Evolutionary conservation across 192 early-diverging fungal genomes (phyloP).

Genomic region (Glomus cerebriforme): DNA sequence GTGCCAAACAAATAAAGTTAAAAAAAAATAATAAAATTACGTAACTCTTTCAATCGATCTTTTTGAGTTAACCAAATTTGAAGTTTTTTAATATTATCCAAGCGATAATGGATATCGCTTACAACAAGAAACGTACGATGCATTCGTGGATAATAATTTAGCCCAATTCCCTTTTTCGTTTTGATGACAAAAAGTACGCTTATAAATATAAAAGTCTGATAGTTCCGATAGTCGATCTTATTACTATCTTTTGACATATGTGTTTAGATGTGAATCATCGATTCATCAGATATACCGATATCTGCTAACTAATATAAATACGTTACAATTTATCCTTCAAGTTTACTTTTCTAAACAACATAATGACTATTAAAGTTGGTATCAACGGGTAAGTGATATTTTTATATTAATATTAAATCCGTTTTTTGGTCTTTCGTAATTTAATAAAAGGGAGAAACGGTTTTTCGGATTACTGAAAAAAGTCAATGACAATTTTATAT

Average conservation of each 20-base stretch:
- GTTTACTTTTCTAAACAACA: not conserved
- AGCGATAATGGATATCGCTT: conserved; percentile 20
- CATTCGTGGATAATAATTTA: not conserved
- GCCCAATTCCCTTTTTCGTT: not conserved
- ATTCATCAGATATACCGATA: too few species aligned
- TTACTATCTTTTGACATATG: too few species aligned
- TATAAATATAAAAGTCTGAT: not conserved
- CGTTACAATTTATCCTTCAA: too few species aligned
- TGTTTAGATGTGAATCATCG: too few species aligned
- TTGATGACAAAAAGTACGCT: too few species aligned
- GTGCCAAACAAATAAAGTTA: not conserved
- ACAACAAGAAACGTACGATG: conserved; percentile 22
- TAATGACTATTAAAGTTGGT: conserved; percentile 51
- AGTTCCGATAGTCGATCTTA: not conserved
- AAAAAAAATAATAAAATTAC: conserved; percentile 6
- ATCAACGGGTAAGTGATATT: conserved; percentile 57
- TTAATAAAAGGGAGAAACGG: too few species aligned
- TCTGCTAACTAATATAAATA: not conserved
- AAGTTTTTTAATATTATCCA: conserved; percentile 25
- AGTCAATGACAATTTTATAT: not conserved
- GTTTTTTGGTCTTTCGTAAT: too few species aligned
- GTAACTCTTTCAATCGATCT: conserved; percentile 14
- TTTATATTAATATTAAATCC: not conserved
- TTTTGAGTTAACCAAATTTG: conserved; percentile 11
- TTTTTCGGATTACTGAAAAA: too few species aligned